Evolutionary conservation across 1,284 basidiomycete species (phyloP).

Genomic region (Neotropicomus parvogracilis): DNA sequence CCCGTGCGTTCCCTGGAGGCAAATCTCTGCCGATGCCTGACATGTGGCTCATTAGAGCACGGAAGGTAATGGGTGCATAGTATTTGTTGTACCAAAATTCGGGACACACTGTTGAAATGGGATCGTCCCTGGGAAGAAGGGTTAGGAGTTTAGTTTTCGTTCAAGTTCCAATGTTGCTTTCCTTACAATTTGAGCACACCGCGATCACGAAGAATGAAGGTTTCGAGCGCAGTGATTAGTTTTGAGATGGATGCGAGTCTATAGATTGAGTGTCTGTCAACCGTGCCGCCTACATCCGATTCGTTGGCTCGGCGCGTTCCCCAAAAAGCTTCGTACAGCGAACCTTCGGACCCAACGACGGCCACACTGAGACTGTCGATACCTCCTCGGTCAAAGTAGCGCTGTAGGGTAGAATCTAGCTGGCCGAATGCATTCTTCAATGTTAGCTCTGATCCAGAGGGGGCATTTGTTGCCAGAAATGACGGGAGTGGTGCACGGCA

Average conservation of each 20-base stretch:
- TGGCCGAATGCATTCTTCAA: slow-evolving; percentile 12
- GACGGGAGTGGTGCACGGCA: slow-evolving; percentile 22
- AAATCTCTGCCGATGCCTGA: slow-evolving; percentile 47
- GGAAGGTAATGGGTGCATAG: slow-evolving; percentile 41
- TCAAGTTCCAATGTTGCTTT: not conserved
- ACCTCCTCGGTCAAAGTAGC: slow-evolving; percentile 13
- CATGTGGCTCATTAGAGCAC: slow-evolving; percentile 45
- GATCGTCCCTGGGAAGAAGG: slow-evolving; percentile 18
- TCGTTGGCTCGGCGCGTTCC: slow-evolving; percentile 43
- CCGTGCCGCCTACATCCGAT: slow-evolving; percentile 23
- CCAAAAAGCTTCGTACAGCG: slow-evolving; percentile 27
- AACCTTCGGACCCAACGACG: slow-evolving; percentile 26
- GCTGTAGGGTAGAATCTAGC: slow-evolving; percentile 12
- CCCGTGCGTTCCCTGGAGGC: slow-evolving; percentile 37
- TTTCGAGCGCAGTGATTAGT: slow-evolving; percentile 45
- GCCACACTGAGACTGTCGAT: slow-evolving; percentile 31
- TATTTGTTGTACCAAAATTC: slow-evolving; percentile 23
- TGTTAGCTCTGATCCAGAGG: slow-evolving; percentile 13
- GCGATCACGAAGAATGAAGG: slow-evolving; percentile 42
- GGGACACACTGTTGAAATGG: slow-evolving; percentile 22
- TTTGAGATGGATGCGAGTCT: slow-evolving; percentile 49
- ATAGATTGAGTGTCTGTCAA: slow-evolving; percentile 43
- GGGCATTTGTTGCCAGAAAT: slow-evolving; percentile 14
- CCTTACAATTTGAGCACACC: slow-evolving; percentile 41
- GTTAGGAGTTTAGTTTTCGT: not conserved